Conservation (phyloP, 2,329 filamentous ascomycete genomes). For the Ceratocystis eucalypticola region DNA sequence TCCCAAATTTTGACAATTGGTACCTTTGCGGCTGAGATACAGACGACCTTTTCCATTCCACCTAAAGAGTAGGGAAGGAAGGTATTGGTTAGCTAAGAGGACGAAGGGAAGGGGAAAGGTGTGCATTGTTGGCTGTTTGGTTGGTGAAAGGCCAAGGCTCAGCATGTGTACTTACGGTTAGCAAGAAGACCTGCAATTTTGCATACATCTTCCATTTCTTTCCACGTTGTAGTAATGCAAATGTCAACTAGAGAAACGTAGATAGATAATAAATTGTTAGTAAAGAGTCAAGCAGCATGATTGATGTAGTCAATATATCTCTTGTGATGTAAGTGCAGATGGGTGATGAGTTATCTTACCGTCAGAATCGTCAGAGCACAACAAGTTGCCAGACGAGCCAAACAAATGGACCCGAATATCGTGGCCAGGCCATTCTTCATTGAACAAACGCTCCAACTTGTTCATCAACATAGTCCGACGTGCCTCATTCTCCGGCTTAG, state of each 20-base stretch:
- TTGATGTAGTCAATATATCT: too few relatives aligned
- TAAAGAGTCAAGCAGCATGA: not conserved
- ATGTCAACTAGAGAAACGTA: conserved; percentile 63
- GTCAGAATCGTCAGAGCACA: conserved; percentile 93
- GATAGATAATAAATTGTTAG: not conserved
- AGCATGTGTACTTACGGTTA: conserved; percentile 52
- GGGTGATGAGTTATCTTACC: conserved; percentile 40
- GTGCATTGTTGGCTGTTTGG: too few relatives aligned
- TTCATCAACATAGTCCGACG: conserved; percentile 63
- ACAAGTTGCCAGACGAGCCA: conserved; percentile 90
- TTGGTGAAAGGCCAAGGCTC: not conserved
- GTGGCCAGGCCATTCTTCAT: conserved; percentile 80
- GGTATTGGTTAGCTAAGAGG: not conserved
- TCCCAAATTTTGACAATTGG: conserved; percentile 99
- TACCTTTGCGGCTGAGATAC: conserved; percentile 87
- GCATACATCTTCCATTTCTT: conserved; percentile 78
- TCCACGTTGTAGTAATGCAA: conserved; percentile 87
- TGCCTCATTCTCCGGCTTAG: conserved; percentile 63
- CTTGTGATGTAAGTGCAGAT: not conserved
- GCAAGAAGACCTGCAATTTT: conserved; percentile 75
- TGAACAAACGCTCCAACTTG: conserved; percentile 79
- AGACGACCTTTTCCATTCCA: conserved; percentile 93
- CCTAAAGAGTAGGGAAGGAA: conserved; percentile 37
- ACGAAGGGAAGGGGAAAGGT: too few relatives aligned
- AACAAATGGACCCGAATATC: conserved; percentile 87